Evolutionary conservation across 2,329 filamentous ascomycete species (phyloP).

Genomic region (Pestalotiopsis fici): DNA sequence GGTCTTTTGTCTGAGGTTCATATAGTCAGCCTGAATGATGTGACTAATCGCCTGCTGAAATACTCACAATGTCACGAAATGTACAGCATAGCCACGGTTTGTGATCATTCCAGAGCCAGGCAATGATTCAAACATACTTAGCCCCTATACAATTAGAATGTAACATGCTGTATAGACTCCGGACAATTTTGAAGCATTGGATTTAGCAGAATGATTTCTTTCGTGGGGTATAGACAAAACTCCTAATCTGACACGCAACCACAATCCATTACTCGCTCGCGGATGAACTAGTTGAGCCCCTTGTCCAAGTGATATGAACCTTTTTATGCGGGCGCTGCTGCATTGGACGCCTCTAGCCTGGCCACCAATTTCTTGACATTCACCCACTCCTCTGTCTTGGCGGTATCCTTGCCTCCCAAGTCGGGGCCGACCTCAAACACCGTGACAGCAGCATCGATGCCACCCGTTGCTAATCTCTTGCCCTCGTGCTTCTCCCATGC

Average conservation of each 20-base stretch:
- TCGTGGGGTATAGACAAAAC: not conserved
- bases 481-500: conserved; percentile 93
- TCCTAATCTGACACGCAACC: conserved; percentile 2
- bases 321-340: conserved; percentile 42
- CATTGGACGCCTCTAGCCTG: conserved; percentile 66
- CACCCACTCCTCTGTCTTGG: conserved; percentile 88
- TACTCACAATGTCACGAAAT: too few species aligned
- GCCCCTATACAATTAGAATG: too few species aligned
- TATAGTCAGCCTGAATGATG: too few species aligned
- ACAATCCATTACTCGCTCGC: not conserved
- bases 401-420: conserved; percentile 79
- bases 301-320: too few species aligned
- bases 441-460: conserved; percentile 86
- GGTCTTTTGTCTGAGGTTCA: too few species aligned
- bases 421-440: conserved; percentile 89
- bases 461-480: conserved; percentile 83
- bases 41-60: too few species aligned
- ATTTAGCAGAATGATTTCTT: conserved; percentile 1
- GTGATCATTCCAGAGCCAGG: too few species aligned
- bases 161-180: not conserved
- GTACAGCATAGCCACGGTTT: too few species aligned
- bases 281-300: not conserved
- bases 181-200: not conserved
- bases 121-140: too few species aligned
- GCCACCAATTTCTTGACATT: conserved; percentile 88